Conservation (phyloP, 352 stramenopile genomes). For the Hyaloperonospora arabidopsidis region DNA sequence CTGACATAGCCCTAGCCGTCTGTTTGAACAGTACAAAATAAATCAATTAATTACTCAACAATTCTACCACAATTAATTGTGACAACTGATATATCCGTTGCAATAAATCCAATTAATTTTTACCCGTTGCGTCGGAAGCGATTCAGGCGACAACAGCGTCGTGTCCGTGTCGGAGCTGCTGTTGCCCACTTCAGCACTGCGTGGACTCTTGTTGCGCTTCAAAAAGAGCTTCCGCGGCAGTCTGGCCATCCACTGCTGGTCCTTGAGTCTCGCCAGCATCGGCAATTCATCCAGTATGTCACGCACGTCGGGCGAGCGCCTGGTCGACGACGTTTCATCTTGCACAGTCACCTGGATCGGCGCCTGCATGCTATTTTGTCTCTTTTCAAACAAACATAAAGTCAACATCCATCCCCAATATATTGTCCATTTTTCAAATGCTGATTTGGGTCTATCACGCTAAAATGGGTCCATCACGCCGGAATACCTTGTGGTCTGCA, state of each 20-base stretch:
- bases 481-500: too few species aligned
- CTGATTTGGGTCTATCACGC: not conserved
- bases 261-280: conserved; percentile 44
- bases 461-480: too few species aligned
- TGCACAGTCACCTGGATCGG: conserved; percentile 21
- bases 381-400: not conserved
- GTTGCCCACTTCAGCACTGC: conserved; percentile 5
- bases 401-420: too few species aligned
- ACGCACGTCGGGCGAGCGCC: conserved; percentile 34
- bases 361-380: conserved; percentile 17
- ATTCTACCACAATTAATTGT: not conserved
- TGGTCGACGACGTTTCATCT: conserved; percentile 7
- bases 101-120: too few species aligned
- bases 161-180: conserved; percentile 17
- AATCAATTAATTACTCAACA: conserved; percentile 4
- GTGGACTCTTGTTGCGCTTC: conserved; percentile 19
- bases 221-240: conserved; percentile 37
- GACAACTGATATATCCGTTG: not conserved
- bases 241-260: conserved; percentile 59
- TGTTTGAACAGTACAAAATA: conserved; percentile 8
- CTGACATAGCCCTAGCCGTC: conserved; percentile 40
- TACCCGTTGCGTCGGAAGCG: conserved; percentile 34
- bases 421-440: not conserved
- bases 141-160: conserved; percentile 25
- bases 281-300: conserved; percentile 62